A percentile compares a stretch with the other conserved stretches of the same genome.
Evolutionary conservation across 768 basidiomycete species (phyloP).

Genomic region (Amanita inopinata): DNA sequence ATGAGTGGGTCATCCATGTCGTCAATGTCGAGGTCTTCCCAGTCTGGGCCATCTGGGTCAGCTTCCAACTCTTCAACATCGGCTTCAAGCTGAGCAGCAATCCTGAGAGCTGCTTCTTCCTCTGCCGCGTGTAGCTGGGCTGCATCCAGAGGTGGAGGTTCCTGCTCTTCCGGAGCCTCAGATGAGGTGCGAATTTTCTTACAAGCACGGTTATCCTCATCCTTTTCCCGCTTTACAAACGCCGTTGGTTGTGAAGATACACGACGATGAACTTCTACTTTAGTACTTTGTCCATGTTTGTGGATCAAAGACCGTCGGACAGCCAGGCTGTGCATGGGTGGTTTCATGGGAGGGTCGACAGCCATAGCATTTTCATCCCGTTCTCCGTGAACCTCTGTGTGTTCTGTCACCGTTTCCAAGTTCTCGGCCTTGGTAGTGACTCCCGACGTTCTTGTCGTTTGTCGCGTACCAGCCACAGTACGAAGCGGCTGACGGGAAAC

Average conservation of each 20-base stretch:
- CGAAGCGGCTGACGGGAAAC: constrained; percentile 45
- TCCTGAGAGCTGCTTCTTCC: constrained; percentile 31
- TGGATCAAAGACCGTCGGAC: constrained; percentile 24
- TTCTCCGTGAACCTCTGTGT: constrained; percentile 16
- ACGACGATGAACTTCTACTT: constrained; percentile 20
- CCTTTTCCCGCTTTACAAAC: constrained; percentile 23
- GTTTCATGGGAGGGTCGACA: constrained; percentile 32
- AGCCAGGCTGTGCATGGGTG: constrained; percentile 29
- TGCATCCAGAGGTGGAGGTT: constrained; percentile 9
- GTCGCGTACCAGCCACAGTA: constrained; percentile 37
- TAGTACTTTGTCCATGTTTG: constrained; percentile 15
- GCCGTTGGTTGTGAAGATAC: constrained; percentile 15
- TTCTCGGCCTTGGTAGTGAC: constrained; percentile 15
- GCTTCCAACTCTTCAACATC: constrained; percentile 49
- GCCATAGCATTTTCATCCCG: constrained; percentile 45
- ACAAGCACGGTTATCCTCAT: constrained; percentile 46
- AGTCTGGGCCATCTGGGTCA: constrained; percentile 53
- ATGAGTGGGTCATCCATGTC: constrained; percentile 92
- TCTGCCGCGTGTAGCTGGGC: constrained; percentile 28
- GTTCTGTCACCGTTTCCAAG: constrained; percentile 22
- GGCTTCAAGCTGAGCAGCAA: constrained; percentile 41
- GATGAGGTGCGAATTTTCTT: constrained; percentile 73
- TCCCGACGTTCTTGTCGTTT: constrained; percentile 21
- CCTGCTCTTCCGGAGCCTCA: constrained; percentile 48
- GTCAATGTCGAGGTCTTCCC: constrained; percentile 91